Evolutionary conservation across 306 rosid genomes (phyloP).

Genomic region (Fagus crenata): DNA sequence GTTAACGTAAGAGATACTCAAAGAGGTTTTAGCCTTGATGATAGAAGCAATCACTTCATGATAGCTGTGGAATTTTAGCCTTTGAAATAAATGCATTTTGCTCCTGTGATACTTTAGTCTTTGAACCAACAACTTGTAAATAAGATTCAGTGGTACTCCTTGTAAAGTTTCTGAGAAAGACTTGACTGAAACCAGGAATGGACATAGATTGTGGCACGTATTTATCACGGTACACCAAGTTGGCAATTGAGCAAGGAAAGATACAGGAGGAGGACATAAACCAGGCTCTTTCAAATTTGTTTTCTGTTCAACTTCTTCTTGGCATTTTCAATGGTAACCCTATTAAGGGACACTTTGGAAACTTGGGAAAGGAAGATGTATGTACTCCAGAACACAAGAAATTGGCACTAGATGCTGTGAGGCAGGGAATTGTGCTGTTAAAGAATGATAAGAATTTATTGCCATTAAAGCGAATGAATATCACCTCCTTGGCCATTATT

Average conservation of each 20-base stretch:
- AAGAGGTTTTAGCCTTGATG: background rate
- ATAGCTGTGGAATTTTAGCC: background rate
- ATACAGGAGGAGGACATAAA: slow-evolving; percentile 74
- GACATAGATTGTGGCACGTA: slow-evolving; percentile 82
- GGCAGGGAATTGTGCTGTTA: slow-evolving; percentile 83
- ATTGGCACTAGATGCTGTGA: slow-evolving; percentile 80
- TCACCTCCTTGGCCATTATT: slow-evolving; percentile 55
- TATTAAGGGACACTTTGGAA: slow-evolving; percentile 53
- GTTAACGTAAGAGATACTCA: background rate
- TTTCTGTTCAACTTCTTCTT: slow-evolving; percentile 74
- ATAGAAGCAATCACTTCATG: background rate
- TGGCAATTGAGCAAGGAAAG: slow-evolving; percentile 66
- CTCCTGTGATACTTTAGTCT: background rate
- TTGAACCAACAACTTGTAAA: background rate
- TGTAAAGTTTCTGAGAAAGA: too few relatives aligned
- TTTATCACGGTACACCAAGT: slow-evolving; percentile 48
- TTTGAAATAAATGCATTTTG: background rate
- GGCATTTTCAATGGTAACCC: slow-evolving; percentile 84
- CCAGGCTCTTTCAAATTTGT: slow-evolving; percentile 71
- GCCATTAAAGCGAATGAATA: slow-evolving; percentile 50
- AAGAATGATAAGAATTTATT: slow-evolving; percentile 72
- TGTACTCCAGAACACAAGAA: slow-evolving; percentile 61
- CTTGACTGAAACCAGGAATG: slow-evolving; percentile 40
- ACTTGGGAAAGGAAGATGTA: slow-evolving; percentile 63
- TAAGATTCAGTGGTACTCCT: too few relatives aligned